These are phyloP conservation scores for Lactarius indigo DNA, from an alignment of 768 basidiomycete genomes.

Conservation along the genomic window DNA sequence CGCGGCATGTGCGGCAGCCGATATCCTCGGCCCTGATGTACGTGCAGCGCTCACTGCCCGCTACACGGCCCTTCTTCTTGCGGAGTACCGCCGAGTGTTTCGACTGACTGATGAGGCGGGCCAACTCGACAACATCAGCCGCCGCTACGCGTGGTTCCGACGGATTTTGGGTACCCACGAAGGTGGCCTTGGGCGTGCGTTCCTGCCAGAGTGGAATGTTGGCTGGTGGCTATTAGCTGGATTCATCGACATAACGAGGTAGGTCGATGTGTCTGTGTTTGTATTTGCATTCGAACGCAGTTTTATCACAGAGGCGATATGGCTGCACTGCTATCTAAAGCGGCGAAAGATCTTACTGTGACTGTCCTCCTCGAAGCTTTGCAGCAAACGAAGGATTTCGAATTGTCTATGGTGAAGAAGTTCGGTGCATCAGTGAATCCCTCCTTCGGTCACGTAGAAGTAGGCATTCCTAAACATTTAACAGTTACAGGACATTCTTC, in stretches of 20 bases:
- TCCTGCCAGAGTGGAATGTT: constrained; percentile 84
- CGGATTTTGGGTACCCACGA: constrained; percentile 83
- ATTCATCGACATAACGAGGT: constrained; percentile 92
- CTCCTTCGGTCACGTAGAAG: background rate
- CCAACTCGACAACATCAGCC: constrained; percentile 88
- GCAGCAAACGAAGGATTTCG: constrained; percentile 86
- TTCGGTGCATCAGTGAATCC: constrained; percentile 67
- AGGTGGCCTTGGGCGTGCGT: constrained; percentile 77
- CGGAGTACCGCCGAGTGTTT: constrained; percentile 96
- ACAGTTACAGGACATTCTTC: constrained; percentile 66
- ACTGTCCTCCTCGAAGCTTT: constrained; percentile 80
- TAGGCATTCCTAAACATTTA: background rate
- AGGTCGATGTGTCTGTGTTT: constrained; percentile 12
- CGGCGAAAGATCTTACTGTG: constrained; percentile 68
- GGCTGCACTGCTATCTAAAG: constrained; percentile 73
- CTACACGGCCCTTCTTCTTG: constrained; percentile 84
- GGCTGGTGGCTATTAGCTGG: constrained; percentile 76
- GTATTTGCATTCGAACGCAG: background rate
- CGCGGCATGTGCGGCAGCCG: constrained; percentile 86
- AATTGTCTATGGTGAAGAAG: constrained; percentile 73
- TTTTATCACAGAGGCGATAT: constrained; percentile 68
- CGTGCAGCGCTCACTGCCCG: constrained; percentile 79
- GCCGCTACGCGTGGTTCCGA: constrained; percentile 94
- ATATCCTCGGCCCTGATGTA: constrained; percentile 83
- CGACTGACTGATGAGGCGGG: constrained; percentile 92